Evolutionary conservation across 805 yeast genomes (phyloP).

Genomic region (Saturnispora mendoncae): DNA sequence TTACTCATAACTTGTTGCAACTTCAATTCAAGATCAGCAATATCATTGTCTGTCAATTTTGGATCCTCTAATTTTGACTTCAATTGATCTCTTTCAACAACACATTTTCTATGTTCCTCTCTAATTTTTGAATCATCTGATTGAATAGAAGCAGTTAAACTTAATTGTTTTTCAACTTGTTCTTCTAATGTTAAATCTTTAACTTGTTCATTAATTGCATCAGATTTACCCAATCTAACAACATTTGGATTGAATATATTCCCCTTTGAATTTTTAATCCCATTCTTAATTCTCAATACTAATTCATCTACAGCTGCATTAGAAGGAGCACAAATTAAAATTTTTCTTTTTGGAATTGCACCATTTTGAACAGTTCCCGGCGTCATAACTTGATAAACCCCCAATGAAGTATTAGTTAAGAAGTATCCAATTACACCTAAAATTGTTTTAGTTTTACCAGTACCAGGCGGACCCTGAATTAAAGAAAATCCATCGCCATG

Average conservation of each 20-base stretch:
- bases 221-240: conserved; percentile 84
- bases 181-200: conserved; percentile 81
- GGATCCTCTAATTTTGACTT: conserved; percentile 30
- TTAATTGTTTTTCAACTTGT: conserved; percentile 56
- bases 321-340: conserved; percentile 93
- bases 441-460: conserved; percentile 97
- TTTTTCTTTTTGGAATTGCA: conserved; percentile 35
- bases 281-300: conserved; percentile 69
- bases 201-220: conserved; percentile 76
- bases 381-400: conserved; percentile 11
- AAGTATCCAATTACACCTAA: conserved; percentile 81
- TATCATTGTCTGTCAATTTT: conserved; percentile 32
- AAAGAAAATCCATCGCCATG: conserved; percentile 68
- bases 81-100: conserved; percentile 49
- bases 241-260: conserved; percentile 48
- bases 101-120: conserved; percentile 41
- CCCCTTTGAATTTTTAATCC: conserved; percentile 54
- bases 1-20: conserved; percentile 49
- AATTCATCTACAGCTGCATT: conserved; percentile 98
- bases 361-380: conserved; percentile 11
- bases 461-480: conserved; percentile 99
- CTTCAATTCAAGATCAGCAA: conserved; percentile 39
- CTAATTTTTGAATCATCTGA: conserved; percentile 40
- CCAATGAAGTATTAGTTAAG: conserved; percentile 31
- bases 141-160: conserved; percentile 26